A percentile compares a stretch with the other conserved stretches of the same genome.
Evolutionary conservation across 306 rosid species (phyloP).

Genomic region (Quercus gilva): DNA sequence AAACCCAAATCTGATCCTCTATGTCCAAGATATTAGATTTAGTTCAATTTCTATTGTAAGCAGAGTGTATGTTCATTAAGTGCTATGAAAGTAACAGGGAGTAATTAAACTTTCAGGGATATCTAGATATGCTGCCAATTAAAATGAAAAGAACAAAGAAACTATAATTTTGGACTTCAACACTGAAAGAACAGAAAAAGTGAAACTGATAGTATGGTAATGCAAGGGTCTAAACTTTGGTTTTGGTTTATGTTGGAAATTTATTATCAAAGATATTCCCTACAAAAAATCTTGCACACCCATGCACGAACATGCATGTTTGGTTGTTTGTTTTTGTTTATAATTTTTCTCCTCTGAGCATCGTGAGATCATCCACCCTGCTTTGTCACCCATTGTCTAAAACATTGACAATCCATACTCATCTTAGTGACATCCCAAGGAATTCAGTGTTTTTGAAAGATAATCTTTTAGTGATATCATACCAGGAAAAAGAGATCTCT

Average conservation of each 20-base stretch:
- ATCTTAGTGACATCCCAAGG: too few species aligned
- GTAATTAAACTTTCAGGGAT: background rate
- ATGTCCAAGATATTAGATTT: too few species aligned
- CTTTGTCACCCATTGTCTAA: background rate
- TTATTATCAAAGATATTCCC: background rate
- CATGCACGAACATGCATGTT: background rate
- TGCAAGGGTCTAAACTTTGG: background rate
- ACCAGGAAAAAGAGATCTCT: too few species aligned
- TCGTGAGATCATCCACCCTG: background rate
- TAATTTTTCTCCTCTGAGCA: background rate
- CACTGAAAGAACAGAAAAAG: too few species aligned
- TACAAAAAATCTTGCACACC: background rate
- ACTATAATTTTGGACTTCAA: too few species aligned
- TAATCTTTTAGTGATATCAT: too few species aligned
- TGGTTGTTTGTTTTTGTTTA: background rate
- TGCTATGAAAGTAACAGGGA: background rate
- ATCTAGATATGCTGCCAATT: too few species aligned
- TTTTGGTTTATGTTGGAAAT: background rate
- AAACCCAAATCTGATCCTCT: background rate
- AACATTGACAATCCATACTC: too few species aligned
- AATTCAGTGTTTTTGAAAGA: too few species aligned
- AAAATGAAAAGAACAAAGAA: too few species aligned
- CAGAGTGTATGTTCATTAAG: too few species aligned
- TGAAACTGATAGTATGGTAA: background rate
- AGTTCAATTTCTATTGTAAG: too few species aligned